Percentiles rank a stretch among this genome's conserved stretches.
Conservation (phyloP, 2,329 filamentous ascomycete genomes). For the Hortaea werneckii region DNA sequence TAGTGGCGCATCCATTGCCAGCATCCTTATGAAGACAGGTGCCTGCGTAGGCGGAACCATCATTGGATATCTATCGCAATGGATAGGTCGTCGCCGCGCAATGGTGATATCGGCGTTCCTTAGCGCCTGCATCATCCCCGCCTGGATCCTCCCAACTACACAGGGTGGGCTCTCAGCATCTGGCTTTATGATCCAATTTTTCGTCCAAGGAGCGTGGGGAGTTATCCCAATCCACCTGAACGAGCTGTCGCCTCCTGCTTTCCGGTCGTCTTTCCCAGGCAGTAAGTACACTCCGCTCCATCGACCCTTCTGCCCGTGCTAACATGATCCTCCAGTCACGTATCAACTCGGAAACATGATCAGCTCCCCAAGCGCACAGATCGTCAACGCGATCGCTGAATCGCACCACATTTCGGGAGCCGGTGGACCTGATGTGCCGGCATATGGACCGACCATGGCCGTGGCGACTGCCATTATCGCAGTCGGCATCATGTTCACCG, state of each 20-base stretch:
- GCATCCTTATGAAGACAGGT: constrained; percentile 72
- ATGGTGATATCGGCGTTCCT: constrained; percentile 53
- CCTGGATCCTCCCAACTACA: constrained; percentile 57
- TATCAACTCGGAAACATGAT: constrained; percentile 71
- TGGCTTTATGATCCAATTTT: constrained; percentile 62
- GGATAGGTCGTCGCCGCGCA: constrained; percentile 59
- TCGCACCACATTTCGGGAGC: constrained; percentile 44
- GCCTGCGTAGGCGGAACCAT: constrained; percentile 65
- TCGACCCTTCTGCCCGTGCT: too few species aligned
- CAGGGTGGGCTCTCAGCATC: constrained; percentile 51
- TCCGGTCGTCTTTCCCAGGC: constrained; percentile 60
- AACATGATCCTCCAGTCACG: constrained; percentile 32
- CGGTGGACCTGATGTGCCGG: constrained; percentile 50
- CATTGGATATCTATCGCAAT: constrained; percentile 66
- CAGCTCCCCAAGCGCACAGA: constrained; percentile 62
- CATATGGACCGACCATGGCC: constrained; percentile 67
- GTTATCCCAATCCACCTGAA: constrained; percentile 65
- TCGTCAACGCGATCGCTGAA: constrained; percentile 52
- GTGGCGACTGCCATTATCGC: constrained; percentile 69
- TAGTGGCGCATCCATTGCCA: constrained; percentile 55
- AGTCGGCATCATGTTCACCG: constrained; percentile 56
- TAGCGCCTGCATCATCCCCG: constrained; percentile 33
- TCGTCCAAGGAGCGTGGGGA: constrained; percentile 50
- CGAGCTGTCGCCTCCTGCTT: constrained; percentile 60
- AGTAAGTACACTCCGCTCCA: not conserved